A percentile compares a stretch with the other conserved stretches of the same genome.
Evolutionary conservation across 2,329 filamentous ascomycete genomes (phyloP).

Genomic region (Ophiocordyceps camponoti-floridani): DNA sequence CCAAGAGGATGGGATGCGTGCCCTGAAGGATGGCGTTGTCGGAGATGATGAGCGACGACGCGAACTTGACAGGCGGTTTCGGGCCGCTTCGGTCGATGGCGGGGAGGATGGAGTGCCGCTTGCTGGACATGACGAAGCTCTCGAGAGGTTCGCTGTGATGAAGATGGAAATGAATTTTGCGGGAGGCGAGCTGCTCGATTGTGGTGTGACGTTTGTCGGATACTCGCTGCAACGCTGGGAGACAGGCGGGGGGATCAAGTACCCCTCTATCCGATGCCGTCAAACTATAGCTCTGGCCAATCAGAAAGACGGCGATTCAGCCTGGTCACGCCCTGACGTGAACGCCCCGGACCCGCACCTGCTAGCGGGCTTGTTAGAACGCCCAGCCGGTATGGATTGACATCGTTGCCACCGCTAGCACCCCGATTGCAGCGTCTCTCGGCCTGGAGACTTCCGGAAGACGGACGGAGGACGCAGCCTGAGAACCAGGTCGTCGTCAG

Average conservation of each 20-base stretch:
- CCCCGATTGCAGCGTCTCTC: neutral
- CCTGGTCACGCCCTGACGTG: too few relatives aligned
- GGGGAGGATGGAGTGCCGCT: conserved; percentile 38
- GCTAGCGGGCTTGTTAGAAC: neutral
- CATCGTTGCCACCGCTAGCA: neutral
- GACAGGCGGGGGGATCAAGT: too few relatives aligned
- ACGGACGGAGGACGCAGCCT: neutral
- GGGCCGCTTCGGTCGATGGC: conserved; percentile 33
- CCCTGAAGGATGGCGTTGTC: conserved; percentile 49
- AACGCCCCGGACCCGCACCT: conserved; percentile 5
- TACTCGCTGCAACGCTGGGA: too few relatives aligned
- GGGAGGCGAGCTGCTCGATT: too few relatives aligned
- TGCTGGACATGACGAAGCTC: conserved; percentile 20
- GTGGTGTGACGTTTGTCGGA: too few relatives aligned
- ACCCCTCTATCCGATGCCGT: neutral
- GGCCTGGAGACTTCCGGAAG: neutral
- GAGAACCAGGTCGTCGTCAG: neutral
- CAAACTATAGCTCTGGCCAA: conserved; percentile 19
- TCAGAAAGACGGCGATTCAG: conserved; percentile 19
- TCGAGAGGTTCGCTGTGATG: neutral
- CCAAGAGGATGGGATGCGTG: conserved; percentile 60
- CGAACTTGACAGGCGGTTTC: conserved; percentile 43
- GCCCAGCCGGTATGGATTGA: neutral
- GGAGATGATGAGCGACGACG: conserved; percentile 40
- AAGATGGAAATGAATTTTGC: neutral